Conservation (phyloP, 192 early-diverging fungal species). For the Backusella psychrophila region DNA sequence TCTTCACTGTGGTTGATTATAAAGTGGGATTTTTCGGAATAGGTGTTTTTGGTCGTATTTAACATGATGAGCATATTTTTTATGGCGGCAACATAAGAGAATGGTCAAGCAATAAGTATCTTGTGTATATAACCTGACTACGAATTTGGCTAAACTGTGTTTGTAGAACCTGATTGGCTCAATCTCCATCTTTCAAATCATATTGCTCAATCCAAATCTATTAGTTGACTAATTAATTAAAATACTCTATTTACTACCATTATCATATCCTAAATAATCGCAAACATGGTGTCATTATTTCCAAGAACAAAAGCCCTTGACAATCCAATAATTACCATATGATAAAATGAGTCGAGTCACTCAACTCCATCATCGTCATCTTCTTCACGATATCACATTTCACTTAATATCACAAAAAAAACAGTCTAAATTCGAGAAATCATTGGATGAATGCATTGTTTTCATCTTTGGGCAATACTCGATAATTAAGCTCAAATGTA, state of each 20-base stretch:
- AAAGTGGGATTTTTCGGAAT: constrained; percentile 2
- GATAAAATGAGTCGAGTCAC: background rate
- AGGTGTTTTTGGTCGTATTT: background rate
- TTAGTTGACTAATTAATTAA: too few species aligned
- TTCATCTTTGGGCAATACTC: background rate
- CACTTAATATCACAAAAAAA: background rate
- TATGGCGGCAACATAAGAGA: background rate
- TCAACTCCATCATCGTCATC: background rate
- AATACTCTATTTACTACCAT: too few species aligned
- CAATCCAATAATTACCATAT: too few species aligned
- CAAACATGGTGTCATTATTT: too few species aligned
- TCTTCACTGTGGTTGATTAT: background rate
- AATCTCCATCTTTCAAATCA: too few species aligned
- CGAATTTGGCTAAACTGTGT: too few species aligned
- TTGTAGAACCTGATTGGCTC: too few species aligned
- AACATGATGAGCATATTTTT: background rate
- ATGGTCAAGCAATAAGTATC: background rate
- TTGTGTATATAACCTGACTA: background rate
- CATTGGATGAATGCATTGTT: background rate
- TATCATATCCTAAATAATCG: too few species aligned
- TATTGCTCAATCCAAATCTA: too few species aligned
- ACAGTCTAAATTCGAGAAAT: background rate
- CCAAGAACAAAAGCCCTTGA: too few species aligned
- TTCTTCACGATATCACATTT: background rate
- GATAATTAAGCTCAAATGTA: background rate